A percentile compares a stretch with the other conserved stretches of the same genome.
These are phyloP conservation scores for Geotrichum aggregatum DNA, from an alignment of 1,139 yeast genomes.

Conservation along the genomic window DNA sequence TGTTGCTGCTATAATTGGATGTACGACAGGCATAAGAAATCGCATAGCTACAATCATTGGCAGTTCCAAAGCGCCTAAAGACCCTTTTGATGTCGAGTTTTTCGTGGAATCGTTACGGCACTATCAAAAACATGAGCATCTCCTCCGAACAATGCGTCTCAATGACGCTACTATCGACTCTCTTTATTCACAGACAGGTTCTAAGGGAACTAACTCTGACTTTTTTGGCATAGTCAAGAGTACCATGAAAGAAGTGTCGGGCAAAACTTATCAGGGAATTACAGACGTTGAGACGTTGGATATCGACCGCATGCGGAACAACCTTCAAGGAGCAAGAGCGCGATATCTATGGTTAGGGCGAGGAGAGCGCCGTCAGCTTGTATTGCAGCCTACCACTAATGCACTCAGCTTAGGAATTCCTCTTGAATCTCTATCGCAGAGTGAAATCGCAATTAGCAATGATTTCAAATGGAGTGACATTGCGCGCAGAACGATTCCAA, in stretches of 20 bases:
- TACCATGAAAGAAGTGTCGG: constrained; percentile 66
- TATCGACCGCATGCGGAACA: constrained; percentile 44
- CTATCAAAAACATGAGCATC: constrained; percentile 65
- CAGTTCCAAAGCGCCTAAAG: constrained; percentile 78
- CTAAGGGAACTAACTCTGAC: constrained; percentile 45
- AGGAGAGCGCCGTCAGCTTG: constrained; percentile 32
- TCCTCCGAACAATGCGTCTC: constrained; percentile 54
- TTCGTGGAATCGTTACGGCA: constrained; percentile 55
- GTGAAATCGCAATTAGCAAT: constrained; percentile 18
- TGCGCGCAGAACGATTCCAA: constrained; percentile 16
- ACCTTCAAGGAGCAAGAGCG: constrained; percentile 47
- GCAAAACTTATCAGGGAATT: constrained; percentile 42
- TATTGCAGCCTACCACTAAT: constrained; percentile 3
- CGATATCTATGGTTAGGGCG: constrained; percentile 50
- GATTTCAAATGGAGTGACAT: constrained; percentile 22
- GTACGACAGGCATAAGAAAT: constrained; percentile 61
- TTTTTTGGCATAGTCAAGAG: constrained; percentile 64
- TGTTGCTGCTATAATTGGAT: constrained; percentile 62
- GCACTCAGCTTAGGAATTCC: constrained; percentile 29
- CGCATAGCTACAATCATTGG: constrained; percentile 58
- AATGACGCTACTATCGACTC: constrained; percentile 62
- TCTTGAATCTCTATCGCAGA: constrained; percentile 25
- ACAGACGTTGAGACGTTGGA: constrained; percentile 51
- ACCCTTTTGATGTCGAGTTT: constrained; percentile 74
- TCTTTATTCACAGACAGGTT: constrained; percentile 57